Conservation (phyloP, 306 rosid species). For the Rosa lucieae region DNA sequence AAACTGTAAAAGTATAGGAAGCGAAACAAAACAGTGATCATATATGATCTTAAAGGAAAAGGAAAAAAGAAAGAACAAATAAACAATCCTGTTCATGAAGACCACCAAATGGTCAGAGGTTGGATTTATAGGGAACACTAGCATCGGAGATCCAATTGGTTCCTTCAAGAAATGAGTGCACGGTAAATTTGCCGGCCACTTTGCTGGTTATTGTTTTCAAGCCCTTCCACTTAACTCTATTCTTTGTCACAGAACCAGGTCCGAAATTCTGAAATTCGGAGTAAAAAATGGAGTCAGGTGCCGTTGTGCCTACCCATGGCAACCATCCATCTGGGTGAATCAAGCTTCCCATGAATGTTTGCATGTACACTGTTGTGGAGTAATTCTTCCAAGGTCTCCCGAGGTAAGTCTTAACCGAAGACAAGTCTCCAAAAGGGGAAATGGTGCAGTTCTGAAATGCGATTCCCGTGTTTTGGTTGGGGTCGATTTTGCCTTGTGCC, state of each 20-base stretch:
- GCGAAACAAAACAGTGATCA: neutral
- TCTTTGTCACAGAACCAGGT: conserved; percentile 55
- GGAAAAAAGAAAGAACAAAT: neutral
- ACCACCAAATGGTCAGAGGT: conserved; percentile 31
- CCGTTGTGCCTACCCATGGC: conserved; percentile 71
- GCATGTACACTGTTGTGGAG: conserved; percentile 66
- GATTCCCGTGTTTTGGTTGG: conserved; percentile 73
- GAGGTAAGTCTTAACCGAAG: conserved; percentile 54
- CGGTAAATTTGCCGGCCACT: conserved; percentile 48
- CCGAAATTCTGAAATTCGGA: conserved; percentile 63
- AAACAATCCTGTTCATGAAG: neutral
- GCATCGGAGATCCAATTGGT: conserved; percentile 50
- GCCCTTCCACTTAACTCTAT: conserved; percentile 79
- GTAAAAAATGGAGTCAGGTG: conserved; percentile 75
- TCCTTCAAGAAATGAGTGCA: conserved; percentile 52
- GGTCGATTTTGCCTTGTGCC: conserved; percentile 77
- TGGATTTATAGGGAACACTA: conserved; percentile 34
- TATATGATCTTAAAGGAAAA: neutral
- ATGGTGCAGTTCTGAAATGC: conserved; percentile 57
- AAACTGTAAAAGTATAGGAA: neutral
- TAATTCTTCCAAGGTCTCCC: conserved; percentile 91
- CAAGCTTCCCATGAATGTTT: conserved; percentile 40
- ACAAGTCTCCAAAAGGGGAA: conserved; percentile 49
- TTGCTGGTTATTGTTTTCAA: conserved; percentile 38
- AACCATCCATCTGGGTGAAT: conserved; percentile 73